Base-by-base conservation (phyloP, 768 basidiomycete genomes). In the Boletellus ananas region DNA sequence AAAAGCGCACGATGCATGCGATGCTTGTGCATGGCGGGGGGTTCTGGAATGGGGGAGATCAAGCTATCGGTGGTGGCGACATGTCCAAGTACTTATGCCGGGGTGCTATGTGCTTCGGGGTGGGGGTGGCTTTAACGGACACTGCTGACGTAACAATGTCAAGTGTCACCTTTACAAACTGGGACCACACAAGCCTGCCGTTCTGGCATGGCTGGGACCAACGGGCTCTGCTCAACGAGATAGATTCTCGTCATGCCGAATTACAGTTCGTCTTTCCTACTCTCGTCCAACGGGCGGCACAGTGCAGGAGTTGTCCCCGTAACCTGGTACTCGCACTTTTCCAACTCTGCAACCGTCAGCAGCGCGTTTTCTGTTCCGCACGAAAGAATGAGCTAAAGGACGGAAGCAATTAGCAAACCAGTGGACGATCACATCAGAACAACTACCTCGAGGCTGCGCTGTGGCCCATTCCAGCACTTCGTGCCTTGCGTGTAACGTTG, bases 381-480 rank as follows among this genome's bases (percentile, higher is more conserved):
- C 2, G 81, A 74, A 46, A 96, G 70, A 41, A 90, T 71, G 25
- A 99, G 79, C 90, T 94, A 4, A 36, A 50, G 39, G 18, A 9
- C 10, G 33, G 18, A 8, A 42, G 6, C 14, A 41, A 50, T 54
- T 8, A 62, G 54, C 27, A 9, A 46, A n/a, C 18, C 6, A 38
- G 42, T 14, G 17, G 33, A 38, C 14, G 11, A 27, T 46, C 6
- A 40, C 7, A 34, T 27, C 31, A 20, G 14, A 45, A 43, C 16
- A 69, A 78, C 43, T 66, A 90, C 92, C 64, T 81, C 77, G 29
- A 92, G 87, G 53, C 80, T 92, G 27, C 95, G 82, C 55, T 89
- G 79, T 4, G 96, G 96, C 1, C 96, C 95, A 60, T 96, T 96
- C 95, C 94, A 96, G 74, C 95, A 98, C 61, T 85, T 83, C 5